Conservation (phyloP, 257 asterid genomes). For the Cruciata laevipes region DNA sequence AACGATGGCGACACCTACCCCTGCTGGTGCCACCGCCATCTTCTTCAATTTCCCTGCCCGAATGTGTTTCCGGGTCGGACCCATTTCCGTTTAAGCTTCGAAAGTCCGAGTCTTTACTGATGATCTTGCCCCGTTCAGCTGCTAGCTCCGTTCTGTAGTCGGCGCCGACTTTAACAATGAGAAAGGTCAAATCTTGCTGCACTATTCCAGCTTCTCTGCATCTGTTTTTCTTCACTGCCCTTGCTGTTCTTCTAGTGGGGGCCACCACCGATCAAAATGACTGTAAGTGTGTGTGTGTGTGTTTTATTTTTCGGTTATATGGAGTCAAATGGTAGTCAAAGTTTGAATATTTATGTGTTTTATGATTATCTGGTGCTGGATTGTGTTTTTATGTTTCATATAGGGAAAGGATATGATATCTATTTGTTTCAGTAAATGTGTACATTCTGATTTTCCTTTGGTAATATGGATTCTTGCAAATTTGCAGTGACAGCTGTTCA, state of each 20-base stretch:
- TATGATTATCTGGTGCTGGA: not conserved
- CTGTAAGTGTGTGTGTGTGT: constrained; percentile 29
- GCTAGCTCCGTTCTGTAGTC: not conserved
- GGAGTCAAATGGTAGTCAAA: constrained; percentile 1
- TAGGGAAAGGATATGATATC: not conserved
- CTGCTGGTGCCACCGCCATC: constrained; percentile 20
- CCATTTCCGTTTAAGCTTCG: not conserved
- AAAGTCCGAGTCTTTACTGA: not conserved
- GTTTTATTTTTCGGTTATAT: not conserved
- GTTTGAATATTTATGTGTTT: not conserved
- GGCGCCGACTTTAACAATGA: not conserved
- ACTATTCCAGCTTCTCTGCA: not conserved
- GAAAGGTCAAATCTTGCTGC: constrained; percentile 11
- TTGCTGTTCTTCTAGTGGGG: constrained; percentile 20
- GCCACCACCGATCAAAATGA: constrained; percentile 68
- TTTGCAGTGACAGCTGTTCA: constrained; percentile 85
- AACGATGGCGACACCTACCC: constrained; percentile 49
- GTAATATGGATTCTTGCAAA: not conserved
- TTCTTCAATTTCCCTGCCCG: constrained; percentile 15
- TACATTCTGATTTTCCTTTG: not conserved
- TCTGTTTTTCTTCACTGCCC: constrained; percentile 27
- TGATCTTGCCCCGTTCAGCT: not conserved
- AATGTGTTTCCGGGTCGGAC: constrained; percentile 4
- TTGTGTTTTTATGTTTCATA: not conserved
- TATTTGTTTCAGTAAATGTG: not conserved